A percentile compares a stretch with the other conserved stretches of the same genome.
These are phyloP conservation scores for Geosmithia morbida DNA, from an alignment of 2,329 filamentous ascomycete species.

Conservation along the genomic window DNA sequence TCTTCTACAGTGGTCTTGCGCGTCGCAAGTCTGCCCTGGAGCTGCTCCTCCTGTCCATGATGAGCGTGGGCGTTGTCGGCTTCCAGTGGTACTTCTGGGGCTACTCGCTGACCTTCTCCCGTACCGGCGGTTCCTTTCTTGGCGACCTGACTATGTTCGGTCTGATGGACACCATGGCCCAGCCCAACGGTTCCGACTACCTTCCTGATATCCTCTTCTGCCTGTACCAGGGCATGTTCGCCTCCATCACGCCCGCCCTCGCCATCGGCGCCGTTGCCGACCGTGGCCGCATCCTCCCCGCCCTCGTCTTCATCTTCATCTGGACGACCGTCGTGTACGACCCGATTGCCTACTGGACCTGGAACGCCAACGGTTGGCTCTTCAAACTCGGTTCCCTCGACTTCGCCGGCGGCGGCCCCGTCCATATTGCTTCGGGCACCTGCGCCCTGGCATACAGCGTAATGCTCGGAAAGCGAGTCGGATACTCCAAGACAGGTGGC, in stretches of 20 bases:
- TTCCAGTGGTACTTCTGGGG: conserved; percentile 98
- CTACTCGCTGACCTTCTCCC: conserved; percentile 74
- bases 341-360: conserved; percentile 64
- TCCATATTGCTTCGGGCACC: conserved; percentile 60
- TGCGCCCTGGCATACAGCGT: conserved; percentile 59
- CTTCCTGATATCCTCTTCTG: conserved; percentile 76
- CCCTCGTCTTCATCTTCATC: conserved; percentile 52
- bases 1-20: conserved; percentile 87
- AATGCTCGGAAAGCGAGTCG: conserved; percentile 56
- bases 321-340: conserved; percentile 62
- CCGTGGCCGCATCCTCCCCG: conserved; percentile 46
- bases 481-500: conserved; percentile 44
- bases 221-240: conserved; percentile 82
- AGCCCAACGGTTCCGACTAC: conserved; percentile 56
- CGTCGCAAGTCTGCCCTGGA: conserved; percentile 80
- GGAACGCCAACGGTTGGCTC: conserved; percentile 62
- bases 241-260: conserved; percentile 61
- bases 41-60: conserved; percentile 72
- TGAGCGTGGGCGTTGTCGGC: conserved; percentile 63
- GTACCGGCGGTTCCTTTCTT: conserved; percentile 63
- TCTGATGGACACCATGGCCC: conserved; percentile 60
- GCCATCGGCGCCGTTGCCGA: conserved; percentile 47
- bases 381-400: conserved; percentile 55
- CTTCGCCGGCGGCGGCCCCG: conserved; percentile 62
- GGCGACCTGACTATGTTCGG: conserved; percentile 73